Conservation (phyloP, 2,329 filamentous ascomycete species). For the Elsinoe perseae region DNA sequence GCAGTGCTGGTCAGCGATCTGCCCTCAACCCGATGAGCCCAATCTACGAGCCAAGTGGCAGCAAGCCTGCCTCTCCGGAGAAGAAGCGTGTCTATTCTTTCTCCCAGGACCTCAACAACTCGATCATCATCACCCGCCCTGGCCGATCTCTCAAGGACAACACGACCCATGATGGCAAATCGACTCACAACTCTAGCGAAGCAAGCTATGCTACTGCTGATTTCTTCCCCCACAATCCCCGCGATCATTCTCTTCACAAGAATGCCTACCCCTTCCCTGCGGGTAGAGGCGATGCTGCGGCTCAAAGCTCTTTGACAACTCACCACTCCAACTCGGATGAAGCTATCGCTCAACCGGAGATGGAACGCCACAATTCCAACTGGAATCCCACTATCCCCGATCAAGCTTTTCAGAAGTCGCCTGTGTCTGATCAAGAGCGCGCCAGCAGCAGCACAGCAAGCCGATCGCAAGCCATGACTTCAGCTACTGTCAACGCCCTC, state of each 20-base stretch:
- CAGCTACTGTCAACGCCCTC: not conserved
- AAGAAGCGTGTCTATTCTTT: constrained; percentile 4
- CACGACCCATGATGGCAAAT: not conserved
- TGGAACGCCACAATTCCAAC: constrained; percentile 21
- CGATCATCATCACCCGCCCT: not conserved
- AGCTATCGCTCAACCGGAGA: constrained; percentile 20
- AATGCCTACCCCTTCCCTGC: constrained; percentile 23
- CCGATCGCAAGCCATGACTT: not conserved
- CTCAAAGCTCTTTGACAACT: not conserved
- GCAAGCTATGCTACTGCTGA: constrained; percentile 33
- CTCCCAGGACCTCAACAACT: not conserved
- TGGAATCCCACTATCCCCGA: constrained; percentile 22
- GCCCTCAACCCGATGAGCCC: constrained; percentile 34
- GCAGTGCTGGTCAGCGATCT: constrained; percentile 22
- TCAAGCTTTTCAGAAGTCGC: constrained; percentile 14
- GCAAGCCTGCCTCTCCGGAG: constrained; percentile 16
- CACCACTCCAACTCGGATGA: constrained; percentile 14
- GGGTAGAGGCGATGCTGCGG: not conserved
- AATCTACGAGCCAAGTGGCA: constrained; percentile 28
- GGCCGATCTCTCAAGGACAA: not conserved
- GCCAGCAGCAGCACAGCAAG: not conserved
- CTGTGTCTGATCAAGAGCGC: not conserved
- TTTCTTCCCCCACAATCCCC: constrained; percentile 34
- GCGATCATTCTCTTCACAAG: constrained; percentile 31
- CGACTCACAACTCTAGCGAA: constrained; percentile 25